A percentile compares a stretch with the other conserved stretches of the same genome.
Evolutionary conservation across 352 stramenopile species (phyloP).

Genomic region (Phytophthora pisi): DNA sequence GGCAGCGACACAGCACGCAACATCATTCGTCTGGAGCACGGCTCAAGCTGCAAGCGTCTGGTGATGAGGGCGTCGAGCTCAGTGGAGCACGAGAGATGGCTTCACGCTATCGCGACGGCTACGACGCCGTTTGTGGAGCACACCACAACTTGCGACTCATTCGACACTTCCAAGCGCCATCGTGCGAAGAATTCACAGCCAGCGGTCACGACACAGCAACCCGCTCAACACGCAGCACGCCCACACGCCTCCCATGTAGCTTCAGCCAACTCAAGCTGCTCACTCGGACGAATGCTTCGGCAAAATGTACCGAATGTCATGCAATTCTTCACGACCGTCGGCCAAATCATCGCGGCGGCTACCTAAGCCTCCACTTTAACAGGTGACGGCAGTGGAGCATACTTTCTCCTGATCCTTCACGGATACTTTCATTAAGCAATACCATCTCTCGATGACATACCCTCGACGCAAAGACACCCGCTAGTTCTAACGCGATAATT

Average conservation of each 20-base stretch:
- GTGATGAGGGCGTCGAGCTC: conserved; percentile 22
- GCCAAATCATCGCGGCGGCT: conserved; percentile 26
- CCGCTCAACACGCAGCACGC: not conserved
- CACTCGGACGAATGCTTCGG: conserved; percentile 18
- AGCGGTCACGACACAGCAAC: not conserved
- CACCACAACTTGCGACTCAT: too few species aligned
- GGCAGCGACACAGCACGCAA: conserved; percentile 13
- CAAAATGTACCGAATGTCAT: conserved; percentile 22
- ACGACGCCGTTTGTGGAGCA: not conserved
- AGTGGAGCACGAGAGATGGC: conserved; percentile 16
- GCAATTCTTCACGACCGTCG: conserved; percentile 23
- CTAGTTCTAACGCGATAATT: not conserved
- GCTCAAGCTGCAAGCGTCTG: conserved; percentile 8
- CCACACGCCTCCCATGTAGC: not conserved
- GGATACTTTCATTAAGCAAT: not conserved
- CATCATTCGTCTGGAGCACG: conserved; percentile 26
- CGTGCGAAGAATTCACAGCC: not conserved
- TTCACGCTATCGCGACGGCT: conserved; percentile 5
- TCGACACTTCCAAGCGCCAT: not conserved
- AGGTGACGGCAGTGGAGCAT: not conserved
- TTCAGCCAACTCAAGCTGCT: not conserved
- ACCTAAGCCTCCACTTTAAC: conserved; percentile 7
- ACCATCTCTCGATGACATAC: conserved; percentile 16
- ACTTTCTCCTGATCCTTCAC: not conserved
- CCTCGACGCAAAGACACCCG: not conserved